phyloP scores from a whole-genome alignment of 108 stramenopile genomes.

The Nitzschia palea region DNA sequence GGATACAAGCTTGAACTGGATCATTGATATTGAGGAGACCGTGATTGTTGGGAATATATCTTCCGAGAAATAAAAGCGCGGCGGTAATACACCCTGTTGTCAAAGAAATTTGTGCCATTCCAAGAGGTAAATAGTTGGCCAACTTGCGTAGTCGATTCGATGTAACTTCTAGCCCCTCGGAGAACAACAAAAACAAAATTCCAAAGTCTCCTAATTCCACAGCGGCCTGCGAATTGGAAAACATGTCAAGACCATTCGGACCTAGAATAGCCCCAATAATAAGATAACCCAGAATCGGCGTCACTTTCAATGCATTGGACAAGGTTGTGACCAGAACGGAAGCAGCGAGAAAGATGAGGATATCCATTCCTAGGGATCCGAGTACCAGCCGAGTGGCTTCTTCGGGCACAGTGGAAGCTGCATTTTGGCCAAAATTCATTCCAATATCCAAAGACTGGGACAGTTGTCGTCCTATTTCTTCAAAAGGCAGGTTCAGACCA shows the following conservation, averaged over 20 bases:
- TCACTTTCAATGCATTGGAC: conserved; percentile 34
- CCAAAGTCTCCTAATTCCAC: conserved; percentile 79
- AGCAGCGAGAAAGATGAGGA: conserved; percentile 61
- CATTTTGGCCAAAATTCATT: neutral
- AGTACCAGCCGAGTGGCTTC: conserved; percentile 50
- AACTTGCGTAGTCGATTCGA: conserved; percentile 45
- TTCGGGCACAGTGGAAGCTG: conserved; percentile 31
- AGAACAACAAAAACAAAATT: conserved; percentile 75
- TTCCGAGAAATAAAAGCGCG: conserved; percentile 32
- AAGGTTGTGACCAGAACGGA: conserved; percentile 60
- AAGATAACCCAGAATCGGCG: conserved; percentile 74
- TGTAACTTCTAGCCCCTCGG: conserved; percentile 70
- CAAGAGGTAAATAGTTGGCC: conserved; percentile 54
- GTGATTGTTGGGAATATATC: conserved; percentile 37
- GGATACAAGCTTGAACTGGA: conserved; percentile 57
- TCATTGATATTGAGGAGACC: conserved; percentile 54
- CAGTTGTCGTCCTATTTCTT: conserved; percentile 31
- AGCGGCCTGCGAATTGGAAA: conserved; percentile 61
- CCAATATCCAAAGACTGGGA: conserved; percentile 23
- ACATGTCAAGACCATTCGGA: conserved; percentile 62
- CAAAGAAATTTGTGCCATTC: conserved; percentile 61
- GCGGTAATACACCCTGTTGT: conserved; percentile 51
- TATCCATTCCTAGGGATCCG: conserved; percentile 57
- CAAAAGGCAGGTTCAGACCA: conserved; percentile 23
- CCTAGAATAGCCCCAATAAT: conserved; percentile 58